Evolutionary conservation across 345 rosid genomes (phyloP), one percentile per base, ranked within the genome.

Genomic region (Heritiera fomes): DNA sequence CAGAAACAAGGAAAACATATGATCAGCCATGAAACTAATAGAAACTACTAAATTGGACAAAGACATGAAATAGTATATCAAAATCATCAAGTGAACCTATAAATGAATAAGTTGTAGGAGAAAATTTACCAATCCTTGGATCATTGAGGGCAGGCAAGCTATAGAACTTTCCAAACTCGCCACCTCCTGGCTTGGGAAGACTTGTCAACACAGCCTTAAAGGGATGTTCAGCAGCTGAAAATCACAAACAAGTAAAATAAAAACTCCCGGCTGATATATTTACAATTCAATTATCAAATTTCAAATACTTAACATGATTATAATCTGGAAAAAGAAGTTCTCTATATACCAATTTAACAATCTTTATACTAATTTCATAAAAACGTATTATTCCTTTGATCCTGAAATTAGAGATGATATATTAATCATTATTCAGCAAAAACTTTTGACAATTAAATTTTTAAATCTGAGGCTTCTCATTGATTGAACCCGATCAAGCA

Each of bases 101-200:
- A 9, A 23, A 10, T 60, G 13, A 20, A 20, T n/a, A 60, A 53
- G 38, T 46, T 71, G 8, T 49, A 58, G 6, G 2, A 34, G 40
- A 74, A 63, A 55, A 61, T 60, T 71, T 87, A 95, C 99, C 99
- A 71, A 95, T 89, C 79, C 99, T 85, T 6, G 99, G 97, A 86
- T 95, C 99, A 83, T 92, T 95, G 6, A 95, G 84, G 43, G 98
- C 95, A 47, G 98, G 94, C 47, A 95, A 86, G 83, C 99, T 92
- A 65, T 93, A 95, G 83, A 89, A 95, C 72, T 92, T 95, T 65
- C 99, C 99, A 60, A 89, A 95, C 80, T 93, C 92, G 63, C 99
- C 99, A 66, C 99, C 99, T 7, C 89, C 95, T 34, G 98, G 97
- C 92, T 93, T 93, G 59, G 94, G 93, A 62, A 95, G 94, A 77